Base-by-base conservation (phyloP, 2,329 filamentous ascomycete genomes). In the Anisogramma anomala region DNA sequence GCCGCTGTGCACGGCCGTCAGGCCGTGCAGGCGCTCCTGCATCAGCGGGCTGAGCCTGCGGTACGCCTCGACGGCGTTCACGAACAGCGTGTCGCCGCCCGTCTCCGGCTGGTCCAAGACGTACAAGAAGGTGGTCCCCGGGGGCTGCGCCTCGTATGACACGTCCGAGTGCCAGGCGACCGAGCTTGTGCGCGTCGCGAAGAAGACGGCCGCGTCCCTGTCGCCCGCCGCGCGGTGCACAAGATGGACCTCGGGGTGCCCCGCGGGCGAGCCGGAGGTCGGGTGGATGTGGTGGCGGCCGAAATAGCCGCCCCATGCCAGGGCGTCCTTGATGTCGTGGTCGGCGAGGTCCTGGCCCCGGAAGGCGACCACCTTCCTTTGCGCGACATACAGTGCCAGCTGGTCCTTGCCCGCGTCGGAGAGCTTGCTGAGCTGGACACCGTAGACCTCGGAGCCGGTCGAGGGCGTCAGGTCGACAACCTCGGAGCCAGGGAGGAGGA, bases 131-230 rank as follows among this genome's bases (percentile, higher is more conserved):
- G 88, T 94, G 0, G 86, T 94, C 22, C 86, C 85, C 0, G 88
- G 86, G 1, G 88, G 86, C 62, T 95, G 87, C 50, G 74, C 66
- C 65, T 94, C 88, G 56, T 93, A 94, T 0, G 82, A 84, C 1
- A 94, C 80, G 51, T 94, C 87, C 0, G 79, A 84, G 63, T 94
- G 87, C 86, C 86, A 94, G 6, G 84, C 84, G 1, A 93, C 78
- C 1, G 80, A 84, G 61, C 80, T 89, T 3, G 83, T 88, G 17
- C 82, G 73, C 34, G 75, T 74, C 43, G 54, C 65, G 42, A 84
- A 77, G 59, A 79, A 82, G 30, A 71, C 62, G 9, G 70, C 61
- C 11, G 69, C 71, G 3, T 68, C 72, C 4, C 68, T 75, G 53
- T 84, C 79, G 19, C 75, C 76, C 68, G 44, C 79, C 66, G 43